phyloP scores from a whole-genome alignment of 2,329 filamentous ascomycete genomes.

The Canariomyces notabilis region DNA sequence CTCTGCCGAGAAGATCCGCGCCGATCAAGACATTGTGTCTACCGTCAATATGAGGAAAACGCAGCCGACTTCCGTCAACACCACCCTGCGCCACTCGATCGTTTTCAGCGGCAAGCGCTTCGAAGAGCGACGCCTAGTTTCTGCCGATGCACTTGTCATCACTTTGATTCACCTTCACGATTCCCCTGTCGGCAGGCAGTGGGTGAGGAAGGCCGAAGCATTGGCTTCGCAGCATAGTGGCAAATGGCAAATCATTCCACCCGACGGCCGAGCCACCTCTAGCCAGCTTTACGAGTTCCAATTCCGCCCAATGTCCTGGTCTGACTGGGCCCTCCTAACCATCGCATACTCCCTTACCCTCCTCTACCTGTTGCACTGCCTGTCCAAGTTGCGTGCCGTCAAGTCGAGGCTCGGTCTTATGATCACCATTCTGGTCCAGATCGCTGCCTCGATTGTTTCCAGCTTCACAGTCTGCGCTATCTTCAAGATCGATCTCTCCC shows the following conservation, averaged over 20 bases:
- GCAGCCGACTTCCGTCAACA: conserved; percentile 62
- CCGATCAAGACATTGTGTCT: conserved; percentile 57
- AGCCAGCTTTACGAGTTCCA: conserved; percentile 73
- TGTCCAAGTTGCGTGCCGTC: conserved; percentile 66
- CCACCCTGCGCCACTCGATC: conserved; percentile 70
- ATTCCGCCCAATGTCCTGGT: conserved; percentile 65
- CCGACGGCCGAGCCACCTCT: conserved; percentile 46
- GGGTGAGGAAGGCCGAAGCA: conserved; percentile 55
- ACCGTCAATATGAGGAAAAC: conserved; percentile 64
- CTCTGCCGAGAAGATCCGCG: conserved; percentile 51
- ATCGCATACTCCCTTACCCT: conserved; percentile 60
- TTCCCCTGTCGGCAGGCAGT: conserved; percentile 58
- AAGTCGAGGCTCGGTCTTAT: conserved; percentile 72
- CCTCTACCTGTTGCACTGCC: conserved; percentile 60
- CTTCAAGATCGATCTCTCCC: conserved; percentile 68
- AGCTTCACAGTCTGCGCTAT: conserved; percentile 77
- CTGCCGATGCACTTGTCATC: conserved; percentile 73
- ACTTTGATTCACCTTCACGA: conserved; percentile 66
- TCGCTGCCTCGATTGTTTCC: conserved; percentile 66
- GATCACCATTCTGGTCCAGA: conserved; percentile 64
- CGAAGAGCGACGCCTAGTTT: conserved; percentile 59
- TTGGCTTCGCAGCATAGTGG: conserved; percentile 46
- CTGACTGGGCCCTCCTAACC: conserved; percentile 59
- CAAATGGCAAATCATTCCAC: conserved; percentile 62
- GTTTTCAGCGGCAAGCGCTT: conserved; percentile 80